Evolutionary conservation across 139 green algal genomes (phyloP), one percentile per base, ranked within the genome.

Genomic region (Tetradesmus lagerheimii): DNA sequence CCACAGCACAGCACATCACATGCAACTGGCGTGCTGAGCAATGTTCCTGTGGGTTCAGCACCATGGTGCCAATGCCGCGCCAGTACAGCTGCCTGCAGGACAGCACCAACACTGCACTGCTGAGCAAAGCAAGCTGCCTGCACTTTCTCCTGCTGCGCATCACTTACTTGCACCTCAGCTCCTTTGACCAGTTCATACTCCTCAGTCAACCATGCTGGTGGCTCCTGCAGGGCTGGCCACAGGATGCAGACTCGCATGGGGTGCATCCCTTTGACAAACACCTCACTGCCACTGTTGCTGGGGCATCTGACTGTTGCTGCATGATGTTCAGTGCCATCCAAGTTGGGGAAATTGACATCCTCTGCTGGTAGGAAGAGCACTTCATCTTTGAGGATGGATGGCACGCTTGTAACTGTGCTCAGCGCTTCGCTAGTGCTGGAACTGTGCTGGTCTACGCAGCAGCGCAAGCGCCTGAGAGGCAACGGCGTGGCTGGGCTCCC

Each of bases 191-290:
- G n/a, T 27, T 71, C 80, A n/a, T 41, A 86, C 16, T n/a, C 45
- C 25, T n/a, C 47, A 38, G 6, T 18, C 29, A 86, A 38, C 80
- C 80, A 86, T n/a, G n/a, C 29, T 31, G 80, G 80, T n/a, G 80
- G 16, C 31, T 71, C 80, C 23, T 86, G 80, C 43, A 86, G 43
- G 18, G 80, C 80, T 43, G 80, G 80, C 80, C 80, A 86, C 31
- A 86, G 31, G 15, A 86, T 35, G 47, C 57, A 31, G 57, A 71
- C 57, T 11, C 57, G 57, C 57, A 71, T 71, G 57, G 57, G 57
- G 20, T 71, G 57, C 57, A 71, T 71, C 25, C 20, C 57, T 31
- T 71, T 71, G 57, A 71, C 57, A 71, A 71, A 71, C 57, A 71
- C 23, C 15, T 31, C 23, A 18, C 57, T 71, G 57, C 57, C 20